Evolutionary conservation across 2,329 filamentous ascomycete species (phyloP).

Genomic region (Microcyclosporella mali): DNA sequence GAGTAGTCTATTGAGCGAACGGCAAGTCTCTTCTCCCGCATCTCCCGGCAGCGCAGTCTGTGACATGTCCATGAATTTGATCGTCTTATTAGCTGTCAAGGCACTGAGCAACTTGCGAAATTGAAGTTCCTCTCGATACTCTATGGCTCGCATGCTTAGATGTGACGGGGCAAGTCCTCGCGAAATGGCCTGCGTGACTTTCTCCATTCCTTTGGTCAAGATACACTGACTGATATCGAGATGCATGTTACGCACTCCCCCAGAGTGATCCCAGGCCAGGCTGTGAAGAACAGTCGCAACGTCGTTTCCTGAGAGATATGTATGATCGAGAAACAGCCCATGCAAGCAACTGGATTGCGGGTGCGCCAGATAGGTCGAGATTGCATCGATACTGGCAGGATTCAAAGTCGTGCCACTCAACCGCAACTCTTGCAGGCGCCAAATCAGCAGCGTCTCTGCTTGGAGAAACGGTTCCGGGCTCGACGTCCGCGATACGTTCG

Average conservation of each 20-base stretch:
- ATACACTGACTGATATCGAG: slow-evolving; percentile 61
- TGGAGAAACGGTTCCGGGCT: slow-evolving; percentile 59
- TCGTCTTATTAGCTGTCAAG: slow-evolving; percentile 55
- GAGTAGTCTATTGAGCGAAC: slow-evolving; percentile 57
- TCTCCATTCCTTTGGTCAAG: slow-evolving; percentile 47
- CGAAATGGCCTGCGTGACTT: slow-evolving; percentile 48
- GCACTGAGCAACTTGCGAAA: slow-evolving; percentile 60
- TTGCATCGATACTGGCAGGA: slow-evolving; percentile 57
- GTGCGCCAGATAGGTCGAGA: slow-evolving; percentile 53
- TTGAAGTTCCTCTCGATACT: slow-evolving; percentile 59
- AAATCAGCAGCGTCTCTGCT: slow-evolving; percentile 59
- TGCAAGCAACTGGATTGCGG: slow-evolving; percentile 53
- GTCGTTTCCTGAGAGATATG: slow-evolving; percentile 58
- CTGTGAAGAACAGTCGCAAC: slow-evolving; percentile 60
- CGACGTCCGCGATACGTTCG: slow-evolving; percentile 58
- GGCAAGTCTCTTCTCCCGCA: slow-evolving; percentile 61
- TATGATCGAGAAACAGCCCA: slow-evolving; percentile 60
- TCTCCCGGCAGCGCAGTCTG: slow-evolving; percentile 64
- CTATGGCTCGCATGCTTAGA: slow-evolving; percentile 61
- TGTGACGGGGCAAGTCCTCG: slow-evolving; percentile 53
- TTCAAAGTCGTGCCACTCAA: slow-evolving; percentile 60
- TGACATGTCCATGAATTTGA: slow-evolving; percentile 62
- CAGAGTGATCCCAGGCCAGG: slow-evolving; percentile 45
- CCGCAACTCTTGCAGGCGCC: slow-evolving; percentile 60
- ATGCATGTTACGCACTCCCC: slow-evolving; percentile 52